Percentiles rank a stretch among this genome's conserved stretches.
These are phyloP conservation scores for Alternaria triticimaculans DNA, from an alignment of 2,329 filamentous ascomycete species.

Conservation along the genomic window DNA sequence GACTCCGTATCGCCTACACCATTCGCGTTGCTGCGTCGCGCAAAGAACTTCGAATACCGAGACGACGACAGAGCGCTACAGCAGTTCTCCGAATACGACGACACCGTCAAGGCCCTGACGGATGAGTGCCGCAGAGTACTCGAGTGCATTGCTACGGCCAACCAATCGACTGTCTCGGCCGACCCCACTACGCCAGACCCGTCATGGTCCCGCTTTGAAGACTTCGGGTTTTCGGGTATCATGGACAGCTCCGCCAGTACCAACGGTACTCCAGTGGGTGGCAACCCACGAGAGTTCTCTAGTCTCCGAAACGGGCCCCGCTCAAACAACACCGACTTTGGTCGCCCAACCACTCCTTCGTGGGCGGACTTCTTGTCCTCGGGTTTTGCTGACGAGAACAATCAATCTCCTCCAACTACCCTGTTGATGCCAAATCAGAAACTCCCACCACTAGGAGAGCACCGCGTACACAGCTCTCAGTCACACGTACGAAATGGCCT, in stretches of 20 bases:
- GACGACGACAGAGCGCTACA: conserved; percentile 86
- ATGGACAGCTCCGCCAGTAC: conserved; percentile 67
- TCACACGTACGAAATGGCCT: conserved; percentile 71
- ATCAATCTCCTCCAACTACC: conserved; percentile 67
- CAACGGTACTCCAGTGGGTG: conserved; percentile 33
- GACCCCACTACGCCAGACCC: conserved; percentile 66
- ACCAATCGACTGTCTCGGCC: conserved; percentile 76
- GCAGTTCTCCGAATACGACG: conserved; percentile 85
- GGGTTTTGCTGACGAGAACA: conserved; percentile 82
- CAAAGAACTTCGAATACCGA: conserved; percentile 94
- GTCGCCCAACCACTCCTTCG: conserved; percentile 89
- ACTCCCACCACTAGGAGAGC: conserved; percentile 79
- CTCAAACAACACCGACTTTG: conserved; percentile 71
- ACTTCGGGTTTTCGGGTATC: conserved; percentile 84
- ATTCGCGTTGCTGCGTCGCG: conserved; percentile 85
- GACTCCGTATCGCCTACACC: conserved; percentile 93
- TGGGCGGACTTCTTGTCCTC: conserved; percentile 98
- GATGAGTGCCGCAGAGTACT: conserved; percentile 94
- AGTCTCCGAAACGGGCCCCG: conserved; percentile 71
- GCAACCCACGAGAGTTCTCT: conserved; percentile 73
- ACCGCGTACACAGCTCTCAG: conserved; percentile 82
- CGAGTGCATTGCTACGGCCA: conserved; percentile 83
- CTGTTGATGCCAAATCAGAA: conserved; percentile 91
- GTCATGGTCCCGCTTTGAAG: conserved; percentile 96
- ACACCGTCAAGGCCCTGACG: conserved; percentile 85